Conservation (phyloP, 2,329 filamentous ascomycete species). For the Onygenales sp. region DNA sequence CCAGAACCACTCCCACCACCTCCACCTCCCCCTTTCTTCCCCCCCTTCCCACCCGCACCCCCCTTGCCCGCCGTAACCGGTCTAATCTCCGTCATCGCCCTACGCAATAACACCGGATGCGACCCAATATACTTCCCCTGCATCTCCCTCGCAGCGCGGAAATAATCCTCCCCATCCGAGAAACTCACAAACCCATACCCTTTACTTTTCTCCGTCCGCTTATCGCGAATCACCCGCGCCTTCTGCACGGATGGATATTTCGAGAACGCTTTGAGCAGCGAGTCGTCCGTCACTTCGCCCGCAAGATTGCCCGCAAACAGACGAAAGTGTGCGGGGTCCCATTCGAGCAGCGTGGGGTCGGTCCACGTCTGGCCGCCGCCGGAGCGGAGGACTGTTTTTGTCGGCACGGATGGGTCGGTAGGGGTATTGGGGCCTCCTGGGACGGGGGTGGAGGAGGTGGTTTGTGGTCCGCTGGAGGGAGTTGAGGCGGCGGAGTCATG, state of each 20-base stretch:
- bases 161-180: conserved; percentile 89
- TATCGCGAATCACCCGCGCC: conserved; percentile 87
- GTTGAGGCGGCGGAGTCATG: conserved; percentile 16
- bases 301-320: conserved; percentile 95
- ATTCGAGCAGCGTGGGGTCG: conserved; percentile 80
- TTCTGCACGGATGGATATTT: conserved; percentile 84
- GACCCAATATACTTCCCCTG: conserved; percentile 98
- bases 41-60: conserved; percentile 45
- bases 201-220: conserved; percentile 90
- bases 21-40: conserved; percentile 30
- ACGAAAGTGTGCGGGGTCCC: conserved; percentile 89
- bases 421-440: conserved; percentile 30
- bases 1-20: conserved; percentile 19
- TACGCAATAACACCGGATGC: conserved; percentile 78
- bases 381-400: conserved; percentile 78
- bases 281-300: conserved; percentile 94
- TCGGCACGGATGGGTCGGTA: conserved; percentile 27
- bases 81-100: conserved; percentile 86
- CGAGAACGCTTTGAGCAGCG: conserved; percentile 84
- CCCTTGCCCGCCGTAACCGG: conserved; percentile 58
- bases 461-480: conserved; percentile 19
- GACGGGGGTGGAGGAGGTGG: conserved; percentile 36
- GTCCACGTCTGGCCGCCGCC: conserved; percentile 92
- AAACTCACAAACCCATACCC: conserved; percentile 97
- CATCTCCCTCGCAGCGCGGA: conserved; percentile 95